Percentiles rank a stretch among this genome's conserved stretches.
Conservation (phyloP, 352 stramenopile species). For the Globisporangium solare region DNA sequence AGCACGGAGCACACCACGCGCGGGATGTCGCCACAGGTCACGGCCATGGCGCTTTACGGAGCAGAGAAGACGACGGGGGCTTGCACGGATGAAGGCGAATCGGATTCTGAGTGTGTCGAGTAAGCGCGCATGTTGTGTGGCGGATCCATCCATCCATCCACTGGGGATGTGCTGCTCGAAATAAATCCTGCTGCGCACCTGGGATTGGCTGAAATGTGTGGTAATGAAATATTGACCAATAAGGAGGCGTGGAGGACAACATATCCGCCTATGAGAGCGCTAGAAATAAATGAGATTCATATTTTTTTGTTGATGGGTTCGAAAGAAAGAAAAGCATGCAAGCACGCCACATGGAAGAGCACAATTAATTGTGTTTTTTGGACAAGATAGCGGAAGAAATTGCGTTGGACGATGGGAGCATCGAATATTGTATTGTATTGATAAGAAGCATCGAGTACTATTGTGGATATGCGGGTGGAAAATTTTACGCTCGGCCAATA, state of each 20-base stretch:
- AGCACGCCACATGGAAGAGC: not conserved
- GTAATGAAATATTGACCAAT: not conserved
- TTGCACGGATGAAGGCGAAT: slow-evolving; percentile 4
- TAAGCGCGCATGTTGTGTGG: not conserved
- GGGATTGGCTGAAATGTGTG: slow-evolving; percentile 1
- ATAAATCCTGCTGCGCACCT: not conserved
- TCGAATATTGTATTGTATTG: no score
- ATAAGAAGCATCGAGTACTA: no score
- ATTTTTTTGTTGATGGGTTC: not conserved
- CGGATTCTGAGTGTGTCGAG: not conserved
- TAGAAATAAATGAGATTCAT: slow-evolving; percentile 6
- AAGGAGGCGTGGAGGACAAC: not conserved
- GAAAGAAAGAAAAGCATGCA: not conserved
- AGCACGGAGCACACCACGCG: slow-evolving; percentile 58
- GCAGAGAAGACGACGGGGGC: not conserved
- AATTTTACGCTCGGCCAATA: no score
- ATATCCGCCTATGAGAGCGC: not conserved
- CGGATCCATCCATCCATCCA: not conserved
- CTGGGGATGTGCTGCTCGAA: not conserved
- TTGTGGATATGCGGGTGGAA: no score
- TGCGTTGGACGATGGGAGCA: no score
- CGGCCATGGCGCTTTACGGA: slow-evolving; percentile 24
- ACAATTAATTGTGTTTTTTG: no score
- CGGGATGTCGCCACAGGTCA: slow-evolving; percentile 62
- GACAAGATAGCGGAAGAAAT: no score